A percentile compares a stretch with the other conserved stretches of the same genome.
These are phyloP conservation scores for Cucurbita pepo DNA, from an alignment of 306 rosid genomes.

Conservation along the genomic window DNA sequence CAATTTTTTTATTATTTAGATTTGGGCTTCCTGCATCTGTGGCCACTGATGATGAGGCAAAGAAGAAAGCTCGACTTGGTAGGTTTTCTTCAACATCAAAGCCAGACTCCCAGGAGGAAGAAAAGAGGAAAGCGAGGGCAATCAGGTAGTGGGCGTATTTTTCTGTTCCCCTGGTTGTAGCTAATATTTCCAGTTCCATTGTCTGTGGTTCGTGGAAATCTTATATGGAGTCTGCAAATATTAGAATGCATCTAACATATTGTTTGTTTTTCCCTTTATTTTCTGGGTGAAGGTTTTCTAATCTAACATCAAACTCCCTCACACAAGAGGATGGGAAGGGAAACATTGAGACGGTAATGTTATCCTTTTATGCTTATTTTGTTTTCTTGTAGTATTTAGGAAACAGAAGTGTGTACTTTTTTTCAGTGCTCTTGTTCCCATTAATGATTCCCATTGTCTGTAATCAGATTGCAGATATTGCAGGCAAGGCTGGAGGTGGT, in stretches of 20 bases:
- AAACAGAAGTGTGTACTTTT: not conserved
- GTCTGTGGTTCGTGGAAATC: not conserved
- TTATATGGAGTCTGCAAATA: not conserved
- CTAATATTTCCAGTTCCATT: not conserved
- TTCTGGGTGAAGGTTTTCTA: slow-evolving; percentile 47
- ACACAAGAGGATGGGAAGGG: slow-evolving; percentile 41
- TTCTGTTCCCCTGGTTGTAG: not conserved
- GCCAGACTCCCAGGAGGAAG: slow-evolving; percentile 62
- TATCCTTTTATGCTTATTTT: not conserved
- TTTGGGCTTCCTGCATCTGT: slow-evolving; percentile 50
- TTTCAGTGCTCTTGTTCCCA: slow-evolving; percentile 13
- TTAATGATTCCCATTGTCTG: not conserved
- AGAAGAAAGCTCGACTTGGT: slow-evolving; percentile 80
- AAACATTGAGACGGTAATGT: slow-evolving; percentile 34
- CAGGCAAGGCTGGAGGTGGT: slow-evolving; percentile 57
- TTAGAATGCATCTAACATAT: not conserved
- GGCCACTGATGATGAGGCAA: slow-evolving; percentile 37
- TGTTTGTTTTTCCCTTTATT: not conserved
- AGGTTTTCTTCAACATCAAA: slow-evolving; percentile 49
- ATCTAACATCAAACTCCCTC: slow-evolving; percentile 18
- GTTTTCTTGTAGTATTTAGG: not conserved
- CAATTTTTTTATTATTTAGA: slow-evolving; percentile 18
- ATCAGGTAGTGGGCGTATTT: slow-evolving; percentile 23
- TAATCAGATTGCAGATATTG: slow-evolving; percentile 37
- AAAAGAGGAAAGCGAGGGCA: slow-evolving; percentile 88